Base-by-base conservation (phyloP, 176 grass and related monocot species). In the Saccharum officinarum region DNA sequence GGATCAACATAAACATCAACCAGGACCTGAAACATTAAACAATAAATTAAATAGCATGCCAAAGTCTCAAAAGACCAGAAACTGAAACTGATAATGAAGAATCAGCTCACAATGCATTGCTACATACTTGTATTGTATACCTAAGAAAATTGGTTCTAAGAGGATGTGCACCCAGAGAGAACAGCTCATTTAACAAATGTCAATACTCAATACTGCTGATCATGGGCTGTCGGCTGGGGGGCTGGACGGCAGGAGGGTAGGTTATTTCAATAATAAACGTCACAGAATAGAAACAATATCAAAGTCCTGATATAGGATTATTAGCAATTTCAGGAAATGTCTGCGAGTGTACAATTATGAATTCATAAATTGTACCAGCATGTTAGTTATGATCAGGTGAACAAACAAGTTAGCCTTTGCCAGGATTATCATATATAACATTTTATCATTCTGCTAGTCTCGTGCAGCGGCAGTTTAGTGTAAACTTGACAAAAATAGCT, bases 1-100 rank as follows among this genome's bases (percentile, higher is more conserved):
- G 91, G 96, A 75, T 98, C 96, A 89, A 76, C 87, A 26, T 89
- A 86, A 70, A 95, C 96, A 94, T 98, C 96, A 75, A 98, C 93
- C 67, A 98, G 89, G 69, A 98, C 86, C 96, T 98, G 91, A 80
- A 92, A 87, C 20, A 75, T 78, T 69, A 31, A 62, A 18, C 14
- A 83, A 67, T 83, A 47, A 72, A 73, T 57, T 46, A 69, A 42
- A 81, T 68, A 90, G 63, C 17, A 61, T 83, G 49, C 85, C 44
- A 77, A 69, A 44, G 44, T 63, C 41, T 50, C 2, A 66, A 78
- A 82, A 57, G 7, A 86, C 42, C 44, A 82, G 31, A 52, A 65
- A 73, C 7, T 82, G 22, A 69, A 85, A 67, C 50, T 67, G 39
- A 57, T 50, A 54, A 15, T 39, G 42, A 37, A 63, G 7, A 81